Conservation (phyloP, 2,329 filamentous ascomycete species). For the Alternaria consortialis region DNA sequence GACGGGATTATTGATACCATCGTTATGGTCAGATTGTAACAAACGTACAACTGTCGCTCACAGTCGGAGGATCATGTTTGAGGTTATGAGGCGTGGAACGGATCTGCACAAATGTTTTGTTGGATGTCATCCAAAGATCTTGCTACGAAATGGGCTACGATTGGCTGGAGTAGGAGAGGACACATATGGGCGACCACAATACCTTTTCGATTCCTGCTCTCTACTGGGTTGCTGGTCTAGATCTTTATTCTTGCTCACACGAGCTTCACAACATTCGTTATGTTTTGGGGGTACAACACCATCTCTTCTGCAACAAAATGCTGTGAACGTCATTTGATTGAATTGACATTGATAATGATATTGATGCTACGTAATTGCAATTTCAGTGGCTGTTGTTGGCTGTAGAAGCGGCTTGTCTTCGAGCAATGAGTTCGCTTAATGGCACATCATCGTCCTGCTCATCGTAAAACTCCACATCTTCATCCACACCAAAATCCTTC, state of each 20-base stretch:
- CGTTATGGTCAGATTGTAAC: slow-evolving; percentile 33
- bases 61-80: slow-evolving; percentile 8
- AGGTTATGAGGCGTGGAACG: slow-evolving; percentile 5
- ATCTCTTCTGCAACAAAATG: neutral
- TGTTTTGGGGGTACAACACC: neutral
- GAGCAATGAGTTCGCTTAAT: slow-evolving; percentile 69
- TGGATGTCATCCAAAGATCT: neutral
- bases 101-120: slow-evolving; percentile 3
- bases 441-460: slow-evolving; percentile 74
- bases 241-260: slow-evolving; percentile 30
- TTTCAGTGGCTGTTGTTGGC: slow-evolving; percentile 8
- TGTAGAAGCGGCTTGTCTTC: slow-evolving; percentile 25
- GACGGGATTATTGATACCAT: slow-evolving; percentile 1
- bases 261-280: slow-evolving; percentile 25
- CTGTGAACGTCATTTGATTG: neutral
- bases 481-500: slow-evolving; percentile 81
- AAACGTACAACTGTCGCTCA: slow-evolving; percentile 8
- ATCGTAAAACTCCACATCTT: slow-evolving; percentile 74
- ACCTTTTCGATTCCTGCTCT: slow-evolving; percentile 19
- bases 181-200: slow-evolving; percentile 17
- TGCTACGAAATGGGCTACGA: slow-evolving; percentile 10
- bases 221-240: slow-evolving; percentile 33
- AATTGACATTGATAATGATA: neutral
- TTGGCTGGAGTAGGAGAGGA: slow-evolving; percentile 8
- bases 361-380: neutral